A percentile compares a stretch with the other conserved stretches of the same genome.
These are phyloP conservation scores for Cyberlindnera maritima DNA, from an alignment of 805 yeast genomes.

Conservation along the genomic window DNA sequence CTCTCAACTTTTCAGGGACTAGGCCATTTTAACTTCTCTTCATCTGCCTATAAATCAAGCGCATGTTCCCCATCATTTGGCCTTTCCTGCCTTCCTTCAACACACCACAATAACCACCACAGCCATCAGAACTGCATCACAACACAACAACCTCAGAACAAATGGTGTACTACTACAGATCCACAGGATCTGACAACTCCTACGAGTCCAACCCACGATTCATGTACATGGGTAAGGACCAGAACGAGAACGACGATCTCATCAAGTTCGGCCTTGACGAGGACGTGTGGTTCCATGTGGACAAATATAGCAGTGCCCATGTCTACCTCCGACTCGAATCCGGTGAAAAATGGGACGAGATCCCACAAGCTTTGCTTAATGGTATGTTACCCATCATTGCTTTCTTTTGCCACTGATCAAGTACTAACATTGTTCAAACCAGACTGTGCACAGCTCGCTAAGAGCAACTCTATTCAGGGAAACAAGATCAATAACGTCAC, in stretches of 20 bases:
- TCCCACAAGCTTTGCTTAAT: conserved; percentile 51
- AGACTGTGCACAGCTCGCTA: conserved; percentile 69
- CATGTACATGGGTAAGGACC: conserved; percentile 72
- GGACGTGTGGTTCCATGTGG: conserved; percentile 82
- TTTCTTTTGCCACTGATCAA: neutral
- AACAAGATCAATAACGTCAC: conserved; percentile 66
- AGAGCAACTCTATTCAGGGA: conserved; percentile 75
- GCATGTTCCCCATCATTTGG: neutral
- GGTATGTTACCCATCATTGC: conserved; percentile 27
- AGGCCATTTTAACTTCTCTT: neutral
- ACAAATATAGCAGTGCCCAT: conserved; percentile 74
- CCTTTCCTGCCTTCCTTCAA: neutral
- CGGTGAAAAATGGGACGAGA: conserved; percentile 44
- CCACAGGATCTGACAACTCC: conserved; percentile 34
- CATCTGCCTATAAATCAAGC: neutral
- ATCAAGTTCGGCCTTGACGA: conserved; percentile 63
- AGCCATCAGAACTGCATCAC: too few species aligned
- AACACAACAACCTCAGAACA: neutral
- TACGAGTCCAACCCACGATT: conserved; percentile 31
- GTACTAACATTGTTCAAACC: neutral
- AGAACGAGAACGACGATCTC: conserved; percentile 61
- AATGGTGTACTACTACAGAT: conserved; percentile 46
- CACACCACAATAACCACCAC: too few species aligned
- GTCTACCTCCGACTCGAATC: conserved; percentile 57
- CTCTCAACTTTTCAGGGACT: neutral